Base-by-base conservation (phyloP, 257 asterid genomes). In the Penstemon eatonii region DNA sequence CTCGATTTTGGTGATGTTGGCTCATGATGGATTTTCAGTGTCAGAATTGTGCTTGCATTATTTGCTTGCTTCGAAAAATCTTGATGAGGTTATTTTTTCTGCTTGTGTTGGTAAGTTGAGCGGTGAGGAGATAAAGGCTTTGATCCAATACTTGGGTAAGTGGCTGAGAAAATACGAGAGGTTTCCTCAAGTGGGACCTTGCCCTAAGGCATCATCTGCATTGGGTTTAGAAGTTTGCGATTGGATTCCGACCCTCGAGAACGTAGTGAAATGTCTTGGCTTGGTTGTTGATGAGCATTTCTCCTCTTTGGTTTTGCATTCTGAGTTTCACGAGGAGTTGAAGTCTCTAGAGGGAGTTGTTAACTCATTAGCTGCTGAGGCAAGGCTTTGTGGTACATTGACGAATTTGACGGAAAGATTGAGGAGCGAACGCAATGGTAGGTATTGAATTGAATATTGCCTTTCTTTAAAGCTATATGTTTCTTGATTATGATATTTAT, bases 31-130 rank as follows among this genome's bases (percentile, higher is more conserved):
- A 25, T 90, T 93, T 72, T 81, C 86, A 0, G 85, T 81, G 44
- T 72, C 85, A 1, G 99, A 93, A 62, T 72, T 90, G 79, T 88
- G 99, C 87, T 80, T 90, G 81, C 96, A 90, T 84, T 83, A 84
- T 71, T 73, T 93, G 72, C 69, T 93, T 9, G 75, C 90, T 0
- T 90, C 95, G 1, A 72, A 72, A 65, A 79, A 89, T 74, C 80
- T 87, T 56, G 99, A 93, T 63, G 96, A 90, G 74, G 92, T 89
- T 66, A 80, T 85, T 19, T 81, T 93, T 61, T 80, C 91, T 0
- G 91, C 96, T 71, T 93, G 97, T 73, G 81, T 90, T 41, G 72
- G 96, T 60, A 91, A 87, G 76, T 80, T 90, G 83, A 82, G 75
- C 61, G 91, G 89, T 19, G 82, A 77, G 44, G 97, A 93, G 81